These are phyloP conservation scores for Nectriaceae sp. DNA, from an alignment of 2,329 filamentous ascomycete genomes.

Conservation along the genomic window DNA sequence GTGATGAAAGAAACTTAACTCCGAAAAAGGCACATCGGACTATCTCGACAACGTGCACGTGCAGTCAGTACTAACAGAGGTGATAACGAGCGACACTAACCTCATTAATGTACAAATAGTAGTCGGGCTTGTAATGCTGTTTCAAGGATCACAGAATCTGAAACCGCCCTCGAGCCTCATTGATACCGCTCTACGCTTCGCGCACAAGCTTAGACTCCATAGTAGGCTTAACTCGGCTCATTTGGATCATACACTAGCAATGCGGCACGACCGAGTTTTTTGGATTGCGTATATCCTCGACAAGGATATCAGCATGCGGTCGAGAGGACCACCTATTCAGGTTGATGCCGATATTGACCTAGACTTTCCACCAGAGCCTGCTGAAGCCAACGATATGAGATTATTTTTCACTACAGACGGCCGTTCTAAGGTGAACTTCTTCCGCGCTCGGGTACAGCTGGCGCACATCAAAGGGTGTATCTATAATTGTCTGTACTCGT, in stretches of 20 bases:
- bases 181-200: constrained; percentile 13
- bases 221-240: not conserved
- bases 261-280: constrained; percentile 12
- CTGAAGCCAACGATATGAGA: no score
- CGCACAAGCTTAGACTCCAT: constrained; percentile 9
- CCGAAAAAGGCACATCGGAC: rapidly evolving
- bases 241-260: not conserved
- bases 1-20: not conserved
- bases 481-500: constrained; percentile 7
- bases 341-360: constrained; percentile 5
- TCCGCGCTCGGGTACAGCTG: constrained; percentile 7
- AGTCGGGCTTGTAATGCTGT: constrained; percentile 11
- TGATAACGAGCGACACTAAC: constrained; percentile 2
- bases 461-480: constrained; percentile 16
- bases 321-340: constrained; percentile 8
- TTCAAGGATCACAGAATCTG: constrained; percentile 6
- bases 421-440: constrained; percentile 16
- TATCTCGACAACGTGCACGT: constrained; percentile 1
- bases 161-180: constrained; percentile 8
- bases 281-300: constrained; percentile 20
- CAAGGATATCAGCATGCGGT: constrained; percentile 9
- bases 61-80: constrained; percentile 8
- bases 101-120: constrained; percentile 13
- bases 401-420: rapidly evolving
- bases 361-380: no score